A percentile compares a stretch with the other conserved stretches of the same genome.
These are phyloP conservation scores for Yamadazyma sp. DNA, from an alignment of 805 yeast genomes.

Conservation along the genomic window DNA sequence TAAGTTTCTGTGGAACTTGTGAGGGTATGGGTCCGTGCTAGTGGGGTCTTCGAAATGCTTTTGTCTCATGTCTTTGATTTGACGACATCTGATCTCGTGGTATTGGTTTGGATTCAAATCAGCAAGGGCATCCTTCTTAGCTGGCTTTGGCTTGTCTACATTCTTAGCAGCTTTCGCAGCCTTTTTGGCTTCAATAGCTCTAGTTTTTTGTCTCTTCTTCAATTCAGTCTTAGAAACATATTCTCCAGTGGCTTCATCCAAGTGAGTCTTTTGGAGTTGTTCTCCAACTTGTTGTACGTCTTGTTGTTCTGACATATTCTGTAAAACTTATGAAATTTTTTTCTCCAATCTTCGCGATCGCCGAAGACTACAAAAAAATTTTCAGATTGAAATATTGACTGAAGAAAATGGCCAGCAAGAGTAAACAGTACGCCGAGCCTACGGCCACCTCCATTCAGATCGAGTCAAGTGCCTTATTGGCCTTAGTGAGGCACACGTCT, in stretches of 20 bases:
- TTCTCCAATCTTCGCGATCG: conserved; percentile 2
- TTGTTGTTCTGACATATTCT: conserved; percentile 18
- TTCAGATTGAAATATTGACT: neutral
- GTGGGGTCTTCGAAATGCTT: conserved; percentile 44
- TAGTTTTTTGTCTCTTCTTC: conserved; percentile 90
- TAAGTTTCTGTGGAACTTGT: conserved; percentile 77
- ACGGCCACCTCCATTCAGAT: conserved; percentile 43
- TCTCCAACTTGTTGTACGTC: conserved; percentile 65
- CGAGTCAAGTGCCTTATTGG: conserved; percentile 54
- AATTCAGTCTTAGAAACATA: conserved; percentile 94
- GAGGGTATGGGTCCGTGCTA: conserved; percentile 93
- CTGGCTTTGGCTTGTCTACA: conserved; percentile 49
- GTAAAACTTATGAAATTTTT: conserved; percentile 1
- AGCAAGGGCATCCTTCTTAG: conserved; percentile 69
- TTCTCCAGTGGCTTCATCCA: conserved; percentile 96
- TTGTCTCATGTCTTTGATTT: conserved; percentile 74
- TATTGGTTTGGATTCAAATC: conserved; percentile 95
- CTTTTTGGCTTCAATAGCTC: conserved; percentile 84
- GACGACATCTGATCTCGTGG: conserved; percentile 88
- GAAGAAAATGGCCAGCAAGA: conserved; percentile 5
- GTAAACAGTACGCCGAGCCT: conserved; percentile 29
- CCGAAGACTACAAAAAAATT: conserved; percentile 8
- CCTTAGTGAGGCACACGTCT: conserved; percentile 65
- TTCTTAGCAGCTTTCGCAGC: conserved; percentile 76
- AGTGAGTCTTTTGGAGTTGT: conserved; percentile 69